Evolutionary conservation across 306 rosid genomes (phyloP), one percentile per base, ranked within the genome.

Genomic region (Albizia julibrissin): DNA sequence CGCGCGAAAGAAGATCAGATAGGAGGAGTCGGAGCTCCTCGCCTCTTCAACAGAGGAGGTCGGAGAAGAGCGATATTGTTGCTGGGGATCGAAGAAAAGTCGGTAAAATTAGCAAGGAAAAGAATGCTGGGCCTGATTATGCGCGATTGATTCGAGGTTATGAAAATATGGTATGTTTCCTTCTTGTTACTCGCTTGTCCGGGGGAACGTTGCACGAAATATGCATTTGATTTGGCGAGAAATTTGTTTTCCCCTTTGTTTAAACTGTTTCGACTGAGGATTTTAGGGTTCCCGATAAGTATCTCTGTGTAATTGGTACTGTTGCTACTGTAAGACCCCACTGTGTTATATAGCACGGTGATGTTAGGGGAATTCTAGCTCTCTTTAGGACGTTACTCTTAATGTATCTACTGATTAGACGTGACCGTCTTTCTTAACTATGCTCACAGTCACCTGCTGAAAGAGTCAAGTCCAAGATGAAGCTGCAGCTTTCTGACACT

Each of bases 381-480:
- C 50, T 80, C 74, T 69, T 69, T 72, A 47, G 59, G 73, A 82
- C 44, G 77, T 58, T 80, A 6, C 37, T 29, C 59, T 56, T 52
- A 21, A 54, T 59, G 58, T 69, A 16, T 27, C 26, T 19, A 31
- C 31, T 78, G 24, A 6, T 12, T 64, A 76, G 62, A 52, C 37
- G 49, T 82, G 75, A 42, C 13, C 39, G 24, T 80, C 42, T 85
- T n/a, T 80, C 46, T 67, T 81, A 82, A 47, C n/a, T 76, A 71
- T 76, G 77, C 12, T 85, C 82, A 56, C 91, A 95, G 98, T 75
- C 93, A 33, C 87, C 93, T 39, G 94, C 92, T n/a, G 99, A 93
- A 84, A 92, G 93, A 87, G 94, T 95, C 62, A 95, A 91, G 83
- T 98, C 97, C 22, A 93, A 91, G 93, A 93, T 92, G 97, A 95